Evolutionary conservation across 2,329 filamentous ascomycete species (phyloP).

Genomic region (Fusarium anthophilum): DNA sequence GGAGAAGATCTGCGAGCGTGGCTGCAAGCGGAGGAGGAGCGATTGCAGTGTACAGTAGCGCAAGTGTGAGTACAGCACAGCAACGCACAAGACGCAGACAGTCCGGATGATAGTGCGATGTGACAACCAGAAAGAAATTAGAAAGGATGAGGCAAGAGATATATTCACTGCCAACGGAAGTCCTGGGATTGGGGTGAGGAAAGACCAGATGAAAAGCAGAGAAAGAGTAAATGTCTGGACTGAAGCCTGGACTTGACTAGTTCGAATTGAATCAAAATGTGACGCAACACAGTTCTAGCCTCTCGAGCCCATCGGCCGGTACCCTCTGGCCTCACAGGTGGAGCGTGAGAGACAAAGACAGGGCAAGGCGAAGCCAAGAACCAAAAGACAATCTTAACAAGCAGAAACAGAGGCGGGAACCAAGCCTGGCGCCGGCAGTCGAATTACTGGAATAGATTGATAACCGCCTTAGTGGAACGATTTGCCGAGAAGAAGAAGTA

Average conservation of each 20-base stretch:
- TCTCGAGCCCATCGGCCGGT: not conserved
- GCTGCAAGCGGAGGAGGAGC: constrained; percentile 38
- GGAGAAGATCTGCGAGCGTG: constrained; percentile 40
- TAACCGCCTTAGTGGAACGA: constrained; percentile 21
- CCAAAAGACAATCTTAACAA: constrained; percentile 1
- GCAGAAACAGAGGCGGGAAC: constrained; percentile 22
- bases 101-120: constrained; percentile 23
- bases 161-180: not conserved
- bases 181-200: not conserved
- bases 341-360: constrained; percentile 5
- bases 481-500: constrained; percentile 23
- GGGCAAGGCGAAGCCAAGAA: constrained; percentile 22
- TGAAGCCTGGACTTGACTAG: not conserved
- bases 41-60: constrained; percentile 25
- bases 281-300: not conserved
- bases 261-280: constrained; percentile 6
- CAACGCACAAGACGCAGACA: not conserved
- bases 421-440: constrained; percentile 34
- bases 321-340: constrained; percentile 12
- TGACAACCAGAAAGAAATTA: not conserved
- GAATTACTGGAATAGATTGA: constrained; percentile 19
- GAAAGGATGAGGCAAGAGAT: not conserved
- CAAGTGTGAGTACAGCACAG: not conserved
- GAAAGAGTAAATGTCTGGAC: not conserved
- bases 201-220: constrained; percentile 5